Evolutionary conservation across 2,329 filamentous ascomycete genomes (phyloP), one percentile per base, ranked within the genome.

Genomic region (Fusarium setosum): DNA sequence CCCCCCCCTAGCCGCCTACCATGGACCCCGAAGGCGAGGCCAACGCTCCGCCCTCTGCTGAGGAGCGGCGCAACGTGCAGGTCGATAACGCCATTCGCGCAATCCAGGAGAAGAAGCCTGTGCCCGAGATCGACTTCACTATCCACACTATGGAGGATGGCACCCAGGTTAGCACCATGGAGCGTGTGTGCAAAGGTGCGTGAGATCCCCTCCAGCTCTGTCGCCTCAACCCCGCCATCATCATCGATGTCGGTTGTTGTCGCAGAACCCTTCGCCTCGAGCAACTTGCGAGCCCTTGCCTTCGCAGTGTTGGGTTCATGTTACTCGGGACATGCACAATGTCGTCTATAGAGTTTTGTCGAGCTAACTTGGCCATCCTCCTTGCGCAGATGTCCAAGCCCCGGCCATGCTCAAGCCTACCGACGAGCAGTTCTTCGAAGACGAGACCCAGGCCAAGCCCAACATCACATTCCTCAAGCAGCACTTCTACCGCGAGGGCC

Each of bases 101-200:
- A 62, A 94, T 99, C 75, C 90, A 90, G 79, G 89, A 97, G 74
- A 98, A 98, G 90, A 95, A 92, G 84, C 94, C 95, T 54, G 86
- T 96, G 49, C 96, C 96, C 59, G 95, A 98, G 85, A 98, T 99
- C 75, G 96, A 99, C 84, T 99, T 99, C 79, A 96, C 93, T 56
- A 89, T 99, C 75, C 96, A 99, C 81, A 96, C 92, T 65, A 97
- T 98, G 95, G 96, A 99, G 80, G 96, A 99, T 84, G 93, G 93
- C 76, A 90, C 88, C 53, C 93, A 97, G 83, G 96, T 99, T 77
- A 98, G 88, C 88, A 99, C 96, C 64, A 82, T 92, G 77, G 96
- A 99, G 82, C 89, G 96, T 78, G 96, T 99, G 63, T 97, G 95
- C 86, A 99, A 98, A 94, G 96, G 96, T 98, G 88, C 67, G 80